A percentile compares a stretch with the other conserved stretches of the same genome.
Evolutionary conservation across 2,329 filamentous ascomycete genomes (phyloP).

Genomic region (Colletotrichum sp.): DNA sequence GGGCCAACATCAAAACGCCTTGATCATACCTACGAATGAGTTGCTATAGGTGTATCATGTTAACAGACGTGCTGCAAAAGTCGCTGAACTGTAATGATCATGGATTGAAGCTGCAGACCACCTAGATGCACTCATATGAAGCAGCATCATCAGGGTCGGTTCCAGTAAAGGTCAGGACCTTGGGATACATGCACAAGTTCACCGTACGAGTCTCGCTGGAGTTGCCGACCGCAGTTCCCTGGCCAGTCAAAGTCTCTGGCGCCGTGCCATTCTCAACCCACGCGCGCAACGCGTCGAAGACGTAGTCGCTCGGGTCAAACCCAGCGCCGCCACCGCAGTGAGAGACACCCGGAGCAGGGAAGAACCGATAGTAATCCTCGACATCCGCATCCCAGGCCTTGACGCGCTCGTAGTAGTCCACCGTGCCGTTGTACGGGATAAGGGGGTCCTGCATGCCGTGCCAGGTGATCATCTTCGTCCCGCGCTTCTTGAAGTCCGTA

Average conservation of each 20-base stretch:
- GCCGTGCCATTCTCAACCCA: background rate
- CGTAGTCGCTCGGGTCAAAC: background rate
- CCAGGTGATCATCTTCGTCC: slow-evolving; percentile 38
- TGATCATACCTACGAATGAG: background rate
- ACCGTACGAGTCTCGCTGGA: background rate
- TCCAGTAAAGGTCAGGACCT: background rate
- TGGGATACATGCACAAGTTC: background rate
- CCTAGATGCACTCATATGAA: background rate
- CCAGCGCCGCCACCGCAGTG: slow-evolving; percentile 55
- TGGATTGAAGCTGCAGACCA: background rate
- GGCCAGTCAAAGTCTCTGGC: background rate
- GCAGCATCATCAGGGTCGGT: background rate
- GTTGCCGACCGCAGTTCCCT: background rate
- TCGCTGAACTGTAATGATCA: background rate
- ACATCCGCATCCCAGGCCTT: slow-evolving; percentile 24
- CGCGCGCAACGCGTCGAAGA: background rate
- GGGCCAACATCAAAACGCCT: background rate
- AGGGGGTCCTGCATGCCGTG: slow-evolving; percentile 39
- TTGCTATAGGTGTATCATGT: background rate
- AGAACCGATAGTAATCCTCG: slow-evolving; percentile 57
- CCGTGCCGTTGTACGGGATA: slow-evolving; percentile 35
- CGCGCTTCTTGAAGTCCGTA: slow-evolving; percentile 34
- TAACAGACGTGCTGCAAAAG: background rate
- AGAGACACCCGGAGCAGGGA: slow-evolving; percentile 59
- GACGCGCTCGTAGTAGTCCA: slow-evolving; percentile 29